Base-by-base conservation (phyloP, 1,284 basidiomycete genomes). In the Pseudomicrostroma phylloplanum region DNA sequence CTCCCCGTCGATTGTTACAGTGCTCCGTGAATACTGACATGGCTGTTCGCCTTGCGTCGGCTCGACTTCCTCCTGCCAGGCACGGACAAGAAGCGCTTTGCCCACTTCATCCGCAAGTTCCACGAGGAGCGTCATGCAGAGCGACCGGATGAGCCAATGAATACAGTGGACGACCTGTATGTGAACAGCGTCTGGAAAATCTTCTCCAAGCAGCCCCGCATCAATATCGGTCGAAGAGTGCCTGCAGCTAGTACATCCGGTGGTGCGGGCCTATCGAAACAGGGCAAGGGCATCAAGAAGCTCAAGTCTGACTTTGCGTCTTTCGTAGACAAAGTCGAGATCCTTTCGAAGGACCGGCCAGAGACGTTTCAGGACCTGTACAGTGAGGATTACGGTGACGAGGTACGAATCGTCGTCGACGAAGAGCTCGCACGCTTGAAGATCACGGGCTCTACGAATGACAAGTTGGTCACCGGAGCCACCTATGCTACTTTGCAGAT, bases 311-410 rank as follows among this genome's bases (percentile, higher is more conserved):
- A 48, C 17, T n/a, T 48, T 48, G 30, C 30, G 30, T 36, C 30
- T 36, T 36, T 36, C 30, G 30, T 36, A 36, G 43, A 48, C 43
- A 48, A 17, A 6, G 43, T 48, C 12, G 21, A 21, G 43, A 17
- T 48, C 4, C 43, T 48, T n/a, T 21, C 43, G 43, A 48, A 48
- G 12, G 17, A 17, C 43, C 15, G 21, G 6, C 43, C 43, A 13
- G 17, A 48, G 17, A 48, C 17, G 6, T 48, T 48, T 21, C 15
- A 48, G 21, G 43, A 48, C 21, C 43, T 48, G 6, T 48, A 48
- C 51, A 54, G 21, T 13, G 17, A 13, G 25, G 51, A 54, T 6
- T 25, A 54, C 41, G 61, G 59, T 0, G 36, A 53, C 49, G 30
- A 40, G 40, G 23, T 41, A 12, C 39, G 56, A 17, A 42, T 57